These are phyloP conservation scores for Ilex asprella DNA, from an alignment of 257 asterid genomes.

Conservation along the genomic window DNA sequence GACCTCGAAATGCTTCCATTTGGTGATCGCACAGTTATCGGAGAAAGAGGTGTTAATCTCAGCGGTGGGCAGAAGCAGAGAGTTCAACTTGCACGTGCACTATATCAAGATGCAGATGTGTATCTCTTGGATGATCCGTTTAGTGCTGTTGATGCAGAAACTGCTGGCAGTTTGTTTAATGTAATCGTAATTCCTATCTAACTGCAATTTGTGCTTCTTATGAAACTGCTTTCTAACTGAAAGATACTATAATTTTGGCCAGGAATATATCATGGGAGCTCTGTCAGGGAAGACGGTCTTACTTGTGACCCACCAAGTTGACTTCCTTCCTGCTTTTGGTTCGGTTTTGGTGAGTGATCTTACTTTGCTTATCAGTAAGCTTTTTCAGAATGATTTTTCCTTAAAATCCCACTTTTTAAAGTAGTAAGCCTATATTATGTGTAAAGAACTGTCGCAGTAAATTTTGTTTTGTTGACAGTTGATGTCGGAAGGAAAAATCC, in stretches of 20 bases:
- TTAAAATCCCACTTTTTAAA: no score
- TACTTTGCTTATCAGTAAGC: neutral
- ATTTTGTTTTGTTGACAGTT: conserved; percentile 34
- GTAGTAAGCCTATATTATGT: no score
- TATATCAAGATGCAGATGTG: conserved; percentile 30
- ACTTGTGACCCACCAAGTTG: conserved; percentile 4
- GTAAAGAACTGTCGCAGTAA: no score
- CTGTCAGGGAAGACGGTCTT: neutral
- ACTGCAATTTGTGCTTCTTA: neutral
- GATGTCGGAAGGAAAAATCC: conserved; percentile 66
- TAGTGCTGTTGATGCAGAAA: conserved; percentile 42
- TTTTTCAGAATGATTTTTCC: no score
- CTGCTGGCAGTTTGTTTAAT: conserved; percentile 26
- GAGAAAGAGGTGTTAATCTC: conserved; percentile 40
- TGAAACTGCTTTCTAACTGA: neutral
- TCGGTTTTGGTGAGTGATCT: neutral
- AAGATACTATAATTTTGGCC: neutral
- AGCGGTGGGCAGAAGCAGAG: conserved; percentile 47
- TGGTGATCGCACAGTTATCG: conserved; percentile 28
- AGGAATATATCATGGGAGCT: neutral
- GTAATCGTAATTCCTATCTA: conserved; percentile 7
- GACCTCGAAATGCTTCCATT: conserved; percentile 31
- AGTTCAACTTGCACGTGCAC: conserved; percentile 41
- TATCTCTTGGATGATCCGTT: conserved; percentile 40
- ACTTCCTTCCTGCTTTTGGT: conserved; percentile 2